Evolutionary conservation across 768 basidiomycete species (phyloP).

Genomic region (Suillus hirtellus): DNA sequence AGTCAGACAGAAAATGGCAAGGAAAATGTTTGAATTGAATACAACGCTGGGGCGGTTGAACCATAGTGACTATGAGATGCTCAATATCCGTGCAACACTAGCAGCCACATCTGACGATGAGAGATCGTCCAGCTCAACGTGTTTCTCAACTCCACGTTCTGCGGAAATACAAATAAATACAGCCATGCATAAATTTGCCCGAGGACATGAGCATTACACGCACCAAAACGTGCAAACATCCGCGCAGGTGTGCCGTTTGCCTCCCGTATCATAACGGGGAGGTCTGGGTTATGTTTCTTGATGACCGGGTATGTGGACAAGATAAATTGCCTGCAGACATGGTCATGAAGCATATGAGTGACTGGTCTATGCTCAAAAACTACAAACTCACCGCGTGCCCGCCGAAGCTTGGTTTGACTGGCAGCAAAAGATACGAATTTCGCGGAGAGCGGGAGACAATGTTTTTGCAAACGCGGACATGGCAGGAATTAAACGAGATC

Average conservation of each 20-base stretch:
- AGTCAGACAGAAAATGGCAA: not conserved
- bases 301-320: slow-evolving; percentile 69
- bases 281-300: slow-evolving; percentile 82
- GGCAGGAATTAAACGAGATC: slow-evolving; percentile 26
- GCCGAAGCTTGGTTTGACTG: slow-evolving; percentile 75
- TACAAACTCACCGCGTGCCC: slow-evolving; percentile 65
- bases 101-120: slow-evolving; percentile 69
- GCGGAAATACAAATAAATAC: slow-evolving; percentile 19
- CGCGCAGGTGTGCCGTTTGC: slow-evolving; percentile 78
- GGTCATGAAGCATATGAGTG: slow-evolving; percentile 3
- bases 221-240: slow-evolving; percentile 85
- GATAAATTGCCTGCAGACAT: slow-evolving; percentile 70
- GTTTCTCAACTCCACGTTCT: slow-evolving; percentile 82
- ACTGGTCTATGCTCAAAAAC: not conserved
- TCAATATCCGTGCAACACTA: slow-evolving; percentile 65
- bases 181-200: slow-evolving; percentile 14
- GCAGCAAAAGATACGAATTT: slow-evolving; percentile 79
- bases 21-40: slow-evolving; percentile 5
- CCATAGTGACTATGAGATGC: slow-evolving; percentile 22
- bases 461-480: slow-evolving; percentile 71
- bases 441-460: slow-evolving; percentile 75
- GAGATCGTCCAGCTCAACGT: slow-evolving; percentile 78
- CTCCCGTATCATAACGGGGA: slow-evolving; percentile 83
- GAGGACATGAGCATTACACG: slow-evolving; percentile 32
- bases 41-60: slow-evolving; percentile 2